phyloP scores from a whole-genome alignment of 2,329 filamentous ascomycete species.

The Ophiostoma triangulosporum region DNA sequence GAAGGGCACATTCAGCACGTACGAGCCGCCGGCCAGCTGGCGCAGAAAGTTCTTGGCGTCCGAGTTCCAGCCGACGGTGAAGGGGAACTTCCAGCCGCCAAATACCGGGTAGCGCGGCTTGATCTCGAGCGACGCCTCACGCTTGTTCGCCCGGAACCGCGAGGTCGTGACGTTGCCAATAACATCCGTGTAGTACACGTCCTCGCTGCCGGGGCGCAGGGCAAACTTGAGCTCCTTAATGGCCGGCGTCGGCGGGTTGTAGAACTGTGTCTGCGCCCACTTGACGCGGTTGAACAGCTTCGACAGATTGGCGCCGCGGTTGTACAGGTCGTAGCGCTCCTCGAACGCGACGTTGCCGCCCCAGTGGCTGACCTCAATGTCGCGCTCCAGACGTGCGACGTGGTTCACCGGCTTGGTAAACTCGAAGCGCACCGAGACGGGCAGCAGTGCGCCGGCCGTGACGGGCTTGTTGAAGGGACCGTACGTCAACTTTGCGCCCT shows the following conservation, averaged over 20 bases:
- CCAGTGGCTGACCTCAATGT: constrained; percentile 95
- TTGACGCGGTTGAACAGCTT: constrained; percentile 63
- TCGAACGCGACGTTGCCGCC: constrained; percentile 92
- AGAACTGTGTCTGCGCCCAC: constrained; percentile 60
- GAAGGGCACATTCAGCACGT: constrained; percentile 81
- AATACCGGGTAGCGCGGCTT: constrained; percentile 95
- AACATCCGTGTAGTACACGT: constrained; percentile 89
- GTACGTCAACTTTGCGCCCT: constrained; percentile 77
- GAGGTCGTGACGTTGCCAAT: constrained; percentile 97
- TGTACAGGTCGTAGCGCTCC: constrained; percentile 79
- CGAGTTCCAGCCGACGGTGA: constrained; percentile 91
- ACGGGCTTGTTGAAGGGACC: constrained; percentile 66
- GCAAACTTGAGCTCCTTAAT: constrained; percentile 73
- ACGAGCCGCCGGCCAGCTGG: constrained; percentile 48
- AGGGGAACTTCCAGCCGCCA: constrained; percentile 96
- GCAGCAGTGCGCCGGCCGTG: constrained; percentile 60
- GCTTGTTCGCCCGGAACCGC: constrained; percentile 62
- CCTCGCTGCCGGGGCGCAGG: constrained; percentile 62
- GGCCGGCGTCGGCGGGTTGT: constrained; percentile 62
- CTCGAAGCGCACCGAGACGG: constrained; percentile 76
- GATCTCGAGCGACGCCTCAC: constrained; percentile 73
- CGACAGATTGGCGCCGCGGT: constrained; percentile 69
- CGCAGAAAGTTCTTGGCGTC: constrained; percentile 67
- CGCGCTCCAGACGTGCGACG: constrained; percentile 66
- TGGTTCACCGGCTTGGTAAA: constrained; percentile 86